Evolutionary conservation across 1,139 yeast genomes (phyloP).

Genomic region (Taphrina wiesneri): DNA sequence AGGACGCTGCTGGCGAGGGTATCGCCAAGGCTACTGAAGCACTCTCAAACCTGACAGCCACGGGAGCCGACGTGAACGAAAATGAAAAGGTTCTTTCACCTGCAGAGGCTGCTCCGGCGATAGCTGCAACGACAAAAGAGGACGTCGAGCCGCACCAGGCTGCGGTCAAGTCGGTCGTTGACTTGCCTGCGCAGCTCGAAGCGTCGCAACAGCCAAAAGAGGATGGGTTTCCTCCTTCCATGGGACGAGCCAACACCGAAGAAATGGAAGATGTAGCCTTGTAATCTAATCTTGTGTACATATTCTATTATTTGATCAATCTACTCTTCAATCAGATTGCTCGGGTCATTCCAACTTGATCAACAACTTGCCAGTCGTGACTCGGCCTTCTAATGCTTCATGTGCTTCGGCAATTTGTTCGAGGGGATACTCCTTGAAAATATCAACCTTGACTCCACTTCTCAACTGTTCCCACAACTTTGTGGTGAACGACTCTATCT

Average conservation of each 20-base stretch:
- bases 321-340: not conserved
- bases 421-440: conserved; percentile 61
- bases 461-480: conserved; percentile 53
- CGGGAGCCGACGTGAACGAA: not conserved
- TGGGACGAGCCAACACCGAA: conserved; percentile 6
- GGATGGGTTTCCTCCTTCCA: conserved; percentile 10
- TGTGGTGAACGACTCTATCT: conserved; percentile 58
- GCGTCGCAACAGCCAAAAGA: not conserved
- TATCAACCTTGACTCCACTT: conserved; percentile 56
- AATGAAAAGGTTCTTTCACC: not conserved
- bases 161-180: conserved; percentile 1
- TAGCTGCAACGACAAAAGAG: not conserved
- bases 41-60: not conserved
- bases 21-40: conserved; percentile 1
- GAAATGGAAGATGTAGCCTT: conserved; percentile 23
- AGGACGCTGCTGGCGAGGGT: not conserved
- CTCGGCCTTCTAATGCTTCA: conserved; percentile 65
- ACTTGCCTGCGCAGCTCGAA: conserved; percentile 9
- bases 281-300: not conserved
- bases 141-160: conserved; percentile 12
- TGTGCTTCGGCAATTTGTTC: conserved; percentile 67
- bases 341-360: conserved; percentile 2
- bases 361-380: conserved; percentile 70
- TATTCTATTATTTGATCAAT: not conserved
- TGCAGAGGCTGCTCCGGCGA: conserved; percentile 11